Conservation (phyloP, 192 early-diverging fungal species). For the Linderina pennispora region DNA sequence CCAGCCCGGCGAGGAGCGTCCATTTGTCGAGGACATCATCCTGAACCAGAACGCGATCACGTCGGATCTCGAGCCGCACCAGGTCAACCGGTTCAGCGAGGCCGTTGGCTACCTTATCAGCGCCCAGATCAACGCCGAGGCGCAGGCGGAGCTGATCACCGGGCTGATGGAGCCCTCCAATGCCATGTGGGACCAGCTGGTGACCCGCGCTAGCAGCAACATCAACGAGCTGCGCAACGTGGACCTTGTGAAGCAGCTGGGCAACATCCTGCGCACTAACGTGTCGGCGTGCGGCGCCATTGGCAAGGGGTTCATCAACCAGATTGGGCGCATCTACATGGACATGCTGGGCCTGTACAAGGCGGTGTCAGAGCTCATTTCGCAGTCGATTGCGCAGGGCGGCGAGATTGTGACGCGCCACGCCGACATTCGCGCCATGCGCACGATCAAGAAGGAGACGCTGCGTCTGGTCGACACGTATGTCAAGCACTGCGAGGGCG, state of each 20-base stretch:
- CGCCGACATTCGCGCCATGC: constrained; percentile 81
- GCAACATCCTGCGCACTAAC: constrained; percentile 94
- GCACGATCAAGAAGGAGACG: constrained; percentile 96
- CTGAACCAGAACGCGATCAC: constrained; percentile 75
- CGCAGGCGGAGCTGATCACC: constrained; percentile 76
- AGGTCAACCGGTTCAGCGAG: constrained; percentile 98
- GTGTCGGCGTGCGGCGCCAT: constrained; percentile 85
- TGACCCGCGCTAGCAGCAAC: constrained; percentile 71
- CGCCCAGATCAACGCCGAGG: constrained; percentile 73
- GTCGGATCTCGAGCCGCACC: constrained; percentile 81
- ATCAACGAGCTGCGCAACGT: constrained; percentile 68
- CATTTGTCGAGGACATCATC: constrained; percentile 98
- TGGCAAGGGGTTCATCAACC: constrained; percentile 81
- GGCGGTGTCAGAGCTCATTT: constrained; percentile 80
- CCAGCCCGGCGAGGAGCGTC: constrained; percentile 80
- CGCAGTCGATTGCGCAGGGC: constrained; percentile 63
- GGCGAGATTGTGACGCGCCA: constrained; percentile 88
- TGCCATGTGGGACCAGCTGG: constrained; percentile 77
- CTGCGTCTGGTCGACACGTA: constrained; percentile 91
- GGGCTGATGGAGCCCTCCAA: constrained; percentile 90
- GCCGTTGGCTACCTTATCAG: constrained; percentile 98
- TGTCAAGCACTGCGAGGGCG: constrained; percentile 77
- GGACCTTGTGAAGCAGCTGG: constrained; percentile 79
- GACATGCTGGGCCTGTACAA: constrained; percentile 91
- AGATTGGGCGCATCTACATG: constrained; percentile 84